Evolutionary conservation across 352 stramenopile species (phyloP).

Genomic region (Elongisporangium senticosum): DNA sequence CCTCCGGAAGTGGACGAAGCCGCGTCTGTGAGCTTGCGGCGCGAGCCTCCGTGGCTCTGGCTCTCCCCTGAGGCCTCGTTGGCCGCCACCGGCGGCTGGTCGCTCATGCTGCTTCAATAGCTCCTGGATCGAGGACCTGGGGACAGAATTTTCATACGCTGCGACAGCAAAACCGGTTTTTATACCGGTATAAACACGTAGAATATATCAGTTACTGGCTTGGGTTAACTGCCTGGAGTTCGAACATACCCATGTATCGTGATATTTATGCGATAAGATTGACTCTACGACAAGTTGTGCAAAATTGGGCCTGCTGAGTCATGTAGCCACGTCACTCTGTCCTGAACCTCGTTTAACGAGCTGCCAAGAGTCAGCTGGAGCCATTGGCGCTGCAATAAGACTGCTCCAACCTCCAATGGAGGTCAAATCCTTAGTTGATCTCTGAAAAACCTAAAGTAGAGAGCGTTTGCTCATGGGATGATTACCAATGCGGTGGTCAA

Average conservation of each 20-base stretch:
- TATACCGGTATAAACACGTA: constrained; percentile 13
- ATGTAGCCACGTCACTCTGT: too few relatives aligned
- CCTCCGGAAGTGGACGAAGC: constrained; percentile 1
- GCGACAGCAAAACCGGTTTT: constrained; percentile 1
- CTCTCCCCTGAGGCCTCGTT: background rate
- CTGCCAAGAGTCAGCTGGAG: too few relatives aligned
- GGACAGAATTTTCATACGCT: background rate
- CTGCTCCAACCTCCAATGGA: too few relatives aligned
- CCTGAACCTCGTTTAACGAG: too few relatives aligned
- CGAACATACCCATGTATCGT: constrained; percentile 8
- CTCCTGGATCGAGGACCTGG: background rate
- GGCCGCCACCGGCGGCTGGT: constrained; percentile 7
- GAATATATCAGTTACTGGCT: constrained; percentile 4
- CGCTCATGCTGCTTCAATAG: constrained; percentile 15
- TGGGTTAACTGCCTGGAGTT: constrained; percentile 11
- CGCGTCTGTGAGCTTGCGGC: constrained; percentile 5
- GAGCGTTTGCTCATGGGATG: too few relatives aligned
- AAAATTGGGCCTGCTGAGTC: too few relatives aligned
- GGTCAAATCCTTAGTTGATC: too few relatives aligned
- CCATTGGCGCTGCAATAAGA: too few relatives aligned
- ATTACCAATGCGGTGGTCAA: too few relatives aligned
- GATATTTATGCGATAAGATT: constrained; percentile 4
- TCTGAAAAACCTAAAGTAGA: too few relatives aligned
- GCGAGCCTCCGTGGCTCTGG: constrained; percentile 9
- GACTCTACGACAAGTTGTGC: too few relatives aligned